These are phyloP conservation scores for Phytopythium kandeliae DNA, from an alignment of 352 stramenopile genomes.

Conservation along the genomic window DNA sequence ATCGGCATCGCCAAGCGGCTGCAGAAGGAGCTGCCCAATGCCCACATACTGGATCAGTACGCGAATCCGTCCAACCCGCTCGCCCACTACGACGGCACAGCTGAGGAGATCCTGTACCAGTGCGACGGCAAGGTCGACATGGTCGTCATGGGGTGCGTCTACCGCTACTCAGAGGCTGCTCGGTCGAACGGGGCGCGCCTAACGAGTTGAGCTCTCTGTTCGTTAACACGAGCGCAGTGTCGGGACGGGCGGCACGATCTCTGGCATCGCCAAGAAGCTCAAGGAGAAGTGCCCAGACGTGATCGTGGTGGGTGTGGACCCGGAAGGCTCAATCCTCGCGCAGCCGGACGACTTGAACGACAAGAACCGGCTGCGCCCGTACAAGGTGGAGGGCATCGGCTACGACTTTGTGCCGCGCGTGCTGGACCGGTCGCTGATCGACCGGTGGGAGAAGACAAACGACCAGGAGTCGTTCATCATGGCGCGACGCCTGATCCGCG, in stretches of 20 bases:
- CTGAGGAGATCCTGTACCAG: constrained; percentile 91
- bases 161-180: too few relatives aligned
- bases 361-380: constrained; percentile 78
- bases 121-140: constrained; percentile 93
- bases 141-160: constrained; percentile 76
- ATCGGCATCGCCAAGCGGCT: constrained; percentile 91
- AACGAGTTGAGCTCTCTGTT: not conserved
- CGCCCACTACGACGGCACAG: constrained; percentile 94
- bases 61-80: constrained; percentile 93
- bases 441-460: constrained; percentile 94
- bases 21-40: constrained; percentile 90
- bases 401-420: constrained; percentile 97
- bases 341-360: constrained; percentile 91
- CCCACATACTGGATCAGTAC: constrained; percentile 96
- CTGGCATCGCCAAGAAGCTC: constrained; percentile 90
- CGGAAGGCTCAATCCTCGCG: constrained; percentile 91
- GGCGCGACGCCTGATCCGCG: constrained; percentile 90
- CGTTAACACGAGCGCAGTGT: constrained; percentile 42
- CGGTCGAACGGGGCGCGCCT: not conserved
- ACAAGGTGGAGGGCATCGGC: constrained; percentile 95
- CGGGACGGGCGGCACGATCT: constrained; percentile 94
- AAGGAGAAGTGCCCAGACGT: constrained; percentile 88
- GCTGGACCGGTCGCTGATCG: constrained; percentile 88
- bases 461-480: constrained; percentile 94
- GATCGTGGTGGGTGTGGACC: constrained; percentile 87